Percentiles rank a stretch among this genome's conserved stretches.
These are phyloP conservation scores for Dothideomycetes sp. DNA, from an alignment of 2,329 filamentous ascomycete species.

Conservation along the genomic window DNA sequence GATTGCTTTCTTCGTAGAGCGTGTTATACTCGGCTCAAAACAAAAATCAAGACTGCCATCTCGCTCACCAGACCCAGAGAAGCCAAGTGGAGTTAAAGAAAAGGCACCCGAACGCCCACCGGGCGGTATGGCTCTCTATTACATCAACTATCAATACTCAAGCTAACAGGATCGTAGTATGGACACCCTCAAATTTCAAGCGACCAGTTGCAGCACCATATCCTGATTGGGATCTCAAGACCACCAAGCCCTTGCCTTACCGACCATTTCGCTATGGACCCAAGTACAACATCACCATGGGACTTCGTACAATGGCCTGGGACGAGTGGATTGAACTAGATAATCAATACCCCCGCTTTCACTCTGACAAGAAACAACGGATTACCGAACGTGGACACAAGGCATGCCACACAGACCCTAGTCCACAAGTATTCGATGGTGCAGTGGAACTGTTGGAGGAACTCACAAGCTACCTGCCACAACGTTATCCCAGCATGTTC, in stretches of 20 bases:
- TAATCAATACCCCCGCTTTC: constrained; percentile 64
- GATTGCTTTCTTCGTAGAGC: constrained; percentile 2
- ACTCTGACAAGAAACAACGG: constrained; percentile 60
- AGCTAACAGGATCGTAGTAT: constrained; percentile 34
- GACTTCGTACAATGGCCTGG: constrained; percentile 59
- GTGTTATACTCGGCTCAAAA: not conserved
- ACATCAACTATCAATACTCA: not conserved
- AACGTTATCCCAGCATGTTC: constrained; percentile 67
- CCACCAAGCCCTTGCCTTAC: constrained; percentile 67
- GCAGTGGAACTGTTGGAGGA: constrained; percentile 71
- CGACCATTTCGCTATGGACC: constrained; percentile 70
- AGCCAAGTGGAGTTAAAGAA: constrained; percentile 24
- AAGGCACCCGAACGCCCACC: constrained; percentile 32
- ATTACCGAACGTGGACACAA: constrained; percentile 58
- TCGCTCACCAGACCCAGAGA: constrained; percentile 38
- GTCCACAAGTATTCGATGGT: constrained; percentile 47
- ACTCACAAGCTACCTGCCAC: constrained; percentile 58
- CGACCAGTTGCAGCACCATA: constrained; percentile 54
- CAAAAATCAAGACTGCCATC: constrained; percentile 4
- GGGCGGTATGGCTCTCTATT: constrained; percentile 34
- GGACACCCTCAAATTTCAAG: constrained; percentile 50
- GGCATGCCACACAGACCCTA: constrained; percentile 61
- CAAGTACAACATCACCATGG: constrained; percentile 69
- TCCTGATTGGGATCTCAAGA: constrained; percentile 56
- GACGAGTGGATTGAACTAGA: constrained; percentile 81